phyloP scores from a whole-genome alignment of 371 early-diverging fungal species.

The Lichtheimia corymbifera region DNA sequence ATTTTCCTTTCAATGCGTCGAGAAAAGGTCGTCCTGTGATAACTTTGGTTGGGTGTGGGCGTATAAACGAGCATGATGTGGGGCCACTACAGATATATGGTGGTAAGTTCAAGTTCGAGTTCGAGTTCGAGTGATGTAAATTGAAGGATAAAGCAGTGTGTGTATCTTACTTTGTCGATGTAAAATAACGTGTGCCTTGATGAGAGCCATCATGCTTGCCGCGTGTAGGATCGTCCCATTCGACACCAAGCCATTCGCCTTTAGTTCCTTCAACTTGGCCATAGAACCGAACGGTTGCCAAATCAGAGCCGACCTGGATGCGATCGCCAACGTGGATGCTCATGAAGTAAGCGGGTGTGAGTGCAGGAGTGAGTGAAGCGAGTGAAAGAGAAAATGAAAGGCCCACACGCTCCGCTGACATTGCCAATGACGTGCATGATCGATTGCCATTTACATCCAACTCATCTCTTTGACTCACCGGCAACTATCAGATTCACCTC shows the following conservation, averaged over 20 bases:
- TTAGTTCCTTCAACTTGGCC: slow-evolving; percentile 60
- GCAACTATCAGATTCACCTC: no score
- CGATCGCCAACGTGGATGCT: slow-evolving; percentile 28
- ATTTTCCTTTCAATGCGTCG: slow-evolving; percentile 56
- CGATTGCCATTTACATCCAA: no score
- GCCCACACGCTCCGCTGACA: no score
- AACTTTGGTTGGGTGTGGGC: slow-evolving; percentile 56
- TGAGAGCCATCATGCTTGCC: slow-evolving; percentile 85
- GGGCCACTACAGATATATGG: slow-evolving; percentile 13
- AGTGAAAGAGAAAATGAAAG: no score
- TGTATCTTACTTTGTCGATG: slow-evolving; percentile 19
- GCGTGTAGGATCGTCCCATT: slow-evolving; percentile 80
- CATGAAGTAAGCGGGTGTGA: neutral
- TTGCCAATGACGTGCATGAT: no score
- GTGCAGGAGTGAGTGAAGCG: no score
- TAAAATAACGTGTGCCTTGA: slow-evolving; percentile 67
- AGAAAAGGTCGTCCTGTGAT: slow-evolving; percentile 53
- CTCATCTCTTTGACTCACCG: no score
- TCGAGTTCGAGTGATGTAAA: neutral
- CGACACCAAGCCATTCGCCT: slow-evolving; percentile 87
- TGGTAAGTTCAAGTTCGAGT: neutral
- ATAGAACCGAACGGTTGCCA: slow-evolving; percentile 68
- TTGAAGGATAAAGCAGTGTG: neutral
- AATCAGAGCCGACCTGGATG: slow-evolving; percentile 43
- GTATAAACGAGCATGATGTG: slow-evolving; percentile 79